Evolutionary conservation across 176 grass and related monocot genomes (phyloP).

Genomic region (Oryza nivara): DNA sequence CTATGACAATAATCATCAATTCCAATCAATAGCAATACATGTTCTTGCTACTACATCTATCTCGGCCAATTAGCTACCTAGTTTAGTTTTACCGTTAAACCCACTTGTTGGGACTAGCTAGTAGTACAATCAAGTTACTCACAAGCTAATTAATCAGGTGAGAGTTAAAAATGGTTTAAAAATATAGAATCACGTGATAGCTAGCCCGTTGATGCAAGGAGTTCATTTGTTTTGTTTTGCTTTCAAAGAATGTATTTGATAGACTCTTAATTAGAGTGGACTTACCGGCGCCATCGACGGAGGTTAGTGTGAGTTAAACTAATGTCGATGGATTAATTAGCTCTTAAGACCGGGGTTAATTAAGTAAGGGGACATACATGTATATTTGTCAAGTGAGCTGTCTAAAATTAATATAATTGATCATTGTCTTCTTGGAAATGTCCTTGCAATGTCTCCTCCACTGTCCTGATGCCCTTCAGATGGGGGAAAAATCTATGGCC

Average conservation of each 20-base stretch:
- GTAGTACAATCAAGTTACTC: not conserved
- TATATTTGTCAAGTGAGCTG: slow-evolving; percentile 34
- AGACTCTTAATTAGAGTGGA: not conserved
- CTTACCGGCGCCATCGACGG: not conserved
- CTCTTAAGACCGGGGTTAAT: not conserved
- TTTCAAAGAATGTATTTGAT: not conserved
- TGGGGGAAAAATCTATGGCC: slow-evolving; percentile 30
- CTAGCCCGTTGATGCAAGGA: not conserved
- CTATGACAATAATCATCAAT: not conserved
- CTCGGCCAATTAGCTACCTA: not conserved
- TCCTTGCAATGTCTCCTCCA: slow-evolving; percentile 4
- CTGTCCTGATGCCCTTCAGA: slow-evolving; percentile 23
- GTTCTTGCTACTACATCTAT: not conserved
- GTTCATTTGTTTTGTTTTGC: not conserved
- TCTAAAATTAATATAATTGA: slow-evolving; percentile 14
- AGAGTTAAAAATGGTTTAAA: not conserved
- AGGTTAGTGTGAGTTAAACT: slow-evolving; percentile 19
- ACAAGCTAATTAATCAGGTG: not conserved
- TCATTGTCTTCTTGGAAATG: slow-evolving; percentile 25
- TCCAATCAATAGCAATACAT: not conserved
- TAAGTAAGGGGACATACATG: not conserved
- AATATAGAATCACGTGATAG: not conserved
- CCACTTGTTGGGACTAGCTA: not conserved
- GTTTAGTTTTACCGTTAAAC: not conserved
- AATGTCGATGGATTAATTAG: not conserved